Percentiles rank a stretch among this genome's conserved stretches.
Conservation (phyloP, 805 yeast genomes). For the Ogataea ganodermae region DNA sequence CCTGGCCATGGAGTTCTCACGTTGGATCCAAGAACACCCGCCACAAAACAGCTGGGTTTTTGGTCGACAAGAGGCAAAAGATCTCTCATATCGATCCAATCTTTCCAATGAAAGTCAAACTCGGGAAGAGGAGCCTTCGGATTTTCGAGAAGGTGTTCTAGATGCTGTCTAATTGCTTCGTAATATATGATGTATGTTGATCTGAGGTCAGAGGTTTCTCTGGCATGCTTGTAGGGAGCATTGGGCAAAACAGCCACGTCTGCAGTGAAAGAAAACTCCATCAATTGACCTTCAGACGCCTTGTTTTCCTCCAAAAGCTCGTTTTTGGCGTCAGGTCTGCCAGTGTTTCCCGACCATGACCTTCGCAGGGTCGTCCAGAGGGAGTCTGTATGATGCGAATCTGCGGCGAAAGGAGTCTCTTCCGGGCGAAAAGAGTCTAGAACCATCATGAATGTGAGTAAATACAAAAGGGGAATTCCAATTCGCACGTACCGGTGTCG, state of each 20-base stretch:
- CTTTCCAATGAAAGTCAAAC: conserved; percentile 54
- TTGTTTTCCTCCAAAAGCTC: conserved; percentile 21
- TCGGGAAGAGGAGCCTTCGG: conserved; percentile 37
- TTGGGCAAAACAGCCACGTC: conserved; percentile 38
- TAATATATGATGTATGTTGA: conserved; percentile 37
- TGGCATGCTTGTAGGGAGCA: conserved; percentile 40
- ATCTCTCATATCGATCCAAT: conserved; percentile 52
- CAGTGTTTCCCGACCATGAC: conserved; percentile 5
- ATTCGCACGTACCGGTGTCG: conserved; percentile 16
- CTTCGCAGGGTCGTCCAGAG: conserved; percentile 4
- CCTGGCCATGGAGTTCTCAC: conserved; percentile 44
- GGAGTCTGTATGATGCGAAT: conserved; percentile 3
- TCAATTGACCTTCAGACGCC: conserved; percentile 13
- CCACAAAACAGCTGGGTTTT: conserved; percentile 45
- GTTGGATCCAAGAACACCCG: conserved; percentile 45
- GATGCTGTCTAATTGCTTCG: conserved; percentile 36
- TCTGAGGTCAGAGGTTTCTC: conserved; percentile 38
- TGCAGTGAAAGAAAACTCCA: conserved; percentile 34
- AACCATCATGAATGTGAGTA: conserved; percentile 19
- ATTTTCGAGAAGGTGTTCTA: conserved; percentile 24
- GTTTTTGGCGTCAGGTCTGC: conserved; percentile 22
- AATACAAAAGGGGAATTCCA: conserved; percentile 25
- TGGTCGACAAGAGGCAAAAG: conserved; percentile 41
- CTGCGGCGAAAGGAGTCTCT: not conserved
- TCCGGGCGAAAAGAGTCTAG: conserved; percentile 10